phyloP scores from a whole-genome alignment of 1,284 basidiomycete genomes.

The Cutaneotrichosporon cavernicola region DNA sequence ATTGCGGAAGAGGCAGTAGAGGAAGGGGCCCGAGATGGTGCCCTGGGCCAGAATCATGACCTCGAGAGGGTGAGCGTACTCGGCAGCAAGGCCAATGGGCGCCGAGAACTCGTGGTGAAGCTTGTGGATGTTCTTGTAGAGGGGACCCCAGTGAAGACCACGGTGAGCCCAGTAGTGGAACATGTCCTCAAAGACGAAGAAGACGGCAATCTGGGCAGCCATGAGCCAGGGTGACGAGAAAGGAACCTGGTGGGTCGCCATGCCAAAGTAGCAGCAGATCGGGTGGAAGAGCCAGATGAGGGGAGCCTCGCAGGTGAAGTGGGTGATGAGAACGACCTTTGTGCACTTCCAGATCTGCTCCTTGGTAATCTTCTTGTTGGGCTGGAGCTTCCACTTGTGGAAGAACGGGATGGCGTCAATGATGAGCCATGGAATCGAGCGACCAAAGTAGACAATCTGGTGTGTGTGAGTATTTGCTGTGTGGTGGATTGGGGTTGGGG shows the following conservation, averaged over 20 bases:
- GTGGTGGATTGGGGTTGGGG: too few relatives aligned
- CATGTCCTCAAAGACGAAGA: slow-evolving; percentile 95
- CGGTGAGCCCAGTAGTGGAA: slow-evolving; percentile 83
- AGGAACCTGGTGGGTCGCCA: slow-evolving; percentile 84
- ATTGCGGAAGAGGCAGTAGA: slow-evolving; percentile 64
- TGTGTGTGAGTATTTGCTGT: not conserved
- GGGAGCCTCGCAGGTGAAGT: slow-evolving; percentile 94
- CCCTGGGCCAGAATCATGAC: slow-evolving; percentile 83
- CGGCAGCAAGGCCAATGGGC: slow-evolving; percentile 91
- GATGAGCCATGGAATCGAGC: slow-evolving; percentile 92
- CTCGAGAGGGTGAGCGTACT: slow-evolving; percentile 94
- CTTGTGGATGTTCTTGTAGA: slow-evolving; percentile 99
- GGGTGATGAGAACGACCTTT: slow-evolving; percentile 88
- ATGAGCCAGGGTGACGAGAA: slow-evolving; percentile 73
- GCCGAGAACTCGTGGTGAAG: slow-evolving; percentile 96
- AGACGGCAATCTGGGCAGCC: slow-evolving; percentile 77
- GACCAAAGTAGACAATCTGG: slow-evolving; percentile 94
- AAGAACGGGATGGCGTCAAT: slow-evolving; percentile 94
- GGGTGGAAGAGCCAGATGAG: slow-evolving; percentile 98
- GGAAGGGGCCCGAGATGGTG: slow-evolving; percentile 80
- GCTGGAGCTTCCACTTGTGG: slow-evolving; percentile 91
- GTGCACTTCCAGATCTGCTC: slow-evolving; percentile 95
- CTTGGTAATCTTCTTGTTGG: slow-evolving; percentile 72
- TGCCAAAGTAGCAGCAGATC: slow-evolving; percentile 81
- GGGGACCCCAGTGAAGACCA: slow-evolving; percentile 79